A percentile compares a stretch with the other conserved stretches of the same genome.
phyloP scores from a whole-genome alignment of 345 rosid genomes.

The Psidium friedrichsthalianum region DNA sequence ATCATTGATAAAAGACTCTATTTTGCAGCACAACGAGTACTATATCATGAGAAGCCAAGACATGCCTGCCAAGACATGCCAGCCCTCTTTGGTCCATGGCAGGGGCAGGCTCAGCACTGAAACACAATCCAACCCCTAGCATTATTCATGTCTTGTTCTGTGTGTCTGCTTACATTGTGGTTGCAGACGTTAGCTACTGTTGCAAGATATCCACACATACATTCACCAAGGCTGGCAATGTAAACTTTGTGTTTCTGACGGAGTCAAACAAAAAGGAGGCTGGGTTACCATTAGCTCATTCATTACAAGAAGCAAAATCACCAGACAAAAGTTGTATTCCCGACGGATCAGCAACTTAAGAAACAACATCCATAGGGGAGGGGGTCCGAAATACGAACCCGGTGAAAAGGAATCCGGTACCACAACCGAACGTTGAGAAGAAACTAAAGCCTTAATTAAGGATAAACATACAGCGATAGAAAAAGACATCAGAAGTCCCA shows the following conservation, averaged over 20 bases:
- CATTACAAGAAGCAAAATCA: not conserved
- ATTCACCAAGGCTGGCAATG: not conserved
- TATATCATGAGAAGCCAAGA: not conserved
- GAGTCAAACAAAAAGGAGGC: not conserved
- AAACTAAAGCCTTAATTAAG: slow-evolving; percentile 21
- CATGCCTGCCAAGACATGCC: not conserved
- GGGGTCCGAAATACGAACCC: slow-evolving; percentile 40
- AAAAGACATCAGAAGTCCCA: slow-evolving; percentile 13
- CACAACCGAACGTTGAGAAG: slow-evolving; percentile 8
- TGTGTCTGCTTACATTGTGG: not conserved
- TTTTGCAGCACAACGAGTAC: not conserved
- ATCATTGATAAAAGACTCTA: not conserved
- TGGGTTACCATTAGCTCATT: not conserved
- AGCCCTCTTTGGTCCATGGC: not conserved
- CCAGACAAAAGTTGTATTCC: not conserved
- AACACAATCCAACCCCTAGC: not conserved
- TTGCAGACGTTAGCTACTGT: not conserved
- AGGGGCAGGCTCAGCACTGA: not conserved
- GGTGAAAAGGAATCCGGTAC: slow-evolving; percentile 79
- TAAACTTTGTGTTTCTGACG: not conserved
- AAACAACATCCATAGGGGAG: slow-evolving; percentile 3
- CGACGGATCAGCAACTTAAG: not conserved
- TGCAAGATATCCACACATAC: not conserved
- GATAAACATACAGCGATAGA: slow-evolving; percentile 11
- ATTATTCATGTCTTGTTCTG: not conserved